Evolutionary conservation across 2,329 filamentous ascomycete species (phyloP).

Genomic region (Akanthomyces lecanii): DNA sequence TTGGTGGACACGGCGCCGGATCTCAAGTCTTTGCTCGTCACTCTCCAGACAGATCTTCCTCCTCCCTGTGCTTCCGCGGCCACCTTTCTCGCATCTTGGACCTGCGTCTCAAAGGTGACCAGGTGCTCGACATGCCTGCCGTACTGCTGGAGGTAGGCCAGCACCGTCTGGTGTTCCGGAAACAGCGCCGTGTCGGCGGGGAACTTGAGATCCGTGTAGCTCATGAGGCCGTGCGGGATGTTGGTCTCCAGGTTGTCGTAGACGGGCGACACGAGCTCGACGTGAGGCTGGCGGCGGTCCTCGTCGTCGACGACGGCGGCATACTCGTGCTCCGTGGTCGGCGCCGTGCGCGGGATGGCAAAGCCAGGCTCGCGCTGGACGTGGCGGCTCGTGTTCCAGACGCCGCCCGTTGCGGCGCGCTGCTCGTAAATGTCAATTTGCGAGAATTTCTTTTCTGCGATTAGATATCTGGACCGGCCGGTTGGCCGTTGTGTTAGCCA

Average conservation of each 20-base stretch:
- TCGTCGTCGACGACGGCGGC: conserved; percentile 27
- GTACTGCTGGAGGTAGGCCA: conserved; percentile 62
- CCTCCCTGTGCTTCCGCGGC: conserved; percentile 18
- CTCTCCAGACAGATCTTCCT: conserved; percentile 41
- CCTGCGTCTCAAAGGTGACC: conserved; percentile 59
- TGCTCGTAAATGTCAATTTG: conserved; percentile 68
- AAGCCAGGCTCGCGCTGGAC: conserved; percentile 25
- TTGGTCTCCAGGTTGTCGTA: conserved; percentile 72
- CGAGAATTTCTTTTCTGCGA: conserved; percentile 59
- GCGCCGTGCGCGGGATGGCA: conserved; percentile 28
- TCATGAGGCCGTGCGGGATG: conserved; percentile 68
- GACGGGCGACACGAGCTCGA: conserved; percentile 62
- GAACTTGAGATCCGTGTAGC: conserved; percentile 60
- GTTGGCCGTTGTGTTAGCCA: no score
- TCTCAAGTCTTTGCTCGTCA: conserved; percentile 34
- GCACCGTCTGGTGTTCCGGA: conserved; percentile 59
- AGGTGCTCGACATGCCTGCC: conserved; percentile 54
- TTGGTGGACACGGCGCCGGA: conserved; percentile 22
- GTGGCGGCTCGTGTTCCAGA: conserved; percentile 62
- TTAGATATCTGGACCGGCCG: conserved; percentile 52
- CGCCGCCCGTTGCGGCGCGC: conserved; percentile 58
- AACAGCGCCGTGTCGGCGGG: conserved; percentile 58
- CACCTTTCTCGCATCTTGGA: conserved; percentile 40
- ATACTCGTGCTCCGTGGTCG: conserved; percentile 40
- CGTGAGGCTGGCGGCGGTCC: neutral